Evolutionary conservation across 345 rosid species (phyloP).

Genomic region (sweet orange (Citrus sinensis)): DNA sequence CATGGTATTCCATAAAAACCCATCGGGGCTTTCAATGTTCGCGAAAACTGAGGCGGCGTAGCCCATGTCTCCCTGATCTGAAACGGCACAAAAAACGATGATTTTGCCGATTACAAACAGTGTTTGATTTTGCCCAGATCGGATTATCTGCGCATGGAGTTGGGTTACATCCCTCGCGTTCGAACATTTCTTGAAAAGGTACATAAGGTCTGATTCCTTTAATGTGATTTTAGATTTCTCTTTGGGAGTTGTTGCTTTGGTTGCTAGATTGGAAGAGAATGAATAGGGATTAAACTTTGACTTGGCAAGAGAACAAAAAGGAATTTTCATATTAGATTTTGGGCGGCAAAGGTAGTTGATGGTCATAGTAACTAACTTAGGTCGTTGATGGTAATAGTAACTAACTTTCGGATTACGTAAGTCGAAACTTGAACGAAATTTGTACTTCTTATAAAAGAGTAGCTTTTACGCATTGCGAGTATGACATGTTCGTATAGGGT

Average conservation of each 20-base stretch:
- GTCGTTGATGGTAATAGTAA: background rate
- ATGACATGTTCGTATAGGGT: too few species aligned
- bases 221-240: background rate
- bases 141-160: conserved; percentile 33
- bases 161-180: conserved; percentile 21
- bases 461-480: too few species aligned
- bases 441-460: too few species aligned
- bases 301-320: background rate
- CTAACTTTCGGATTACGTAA: background rate
- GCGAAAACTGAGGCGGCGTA: conserved; percentile 32
- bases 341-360: conserved; percentile 17
- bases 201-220: conserved; percentile 19
- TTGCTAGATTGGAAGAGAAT: background rate
- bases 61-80: conserved; percentile 34
- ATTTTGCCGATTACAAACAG: conserved; percentile 31
- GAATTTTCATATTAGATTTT: conserved; percentile 1
- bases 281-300: background rate
- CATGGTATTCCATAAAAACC: conserved; percentile 48
- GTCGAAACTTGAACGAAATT: background rate
- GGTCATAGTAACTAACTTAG: background rate
- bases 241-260: background rate
- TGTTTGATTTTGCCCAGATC: conserved; percentile 21
- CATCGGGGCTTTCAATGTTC: conserved; percentile 29
- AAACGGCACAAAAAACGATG: conserved; percentile 34
- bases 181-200: conserved; percentile 33